These are phyloP conservation scores for Coemansia sp. DNA, from an alignment of 192 early-diverging fungal species.

Conservation along the genomic window DNA sequence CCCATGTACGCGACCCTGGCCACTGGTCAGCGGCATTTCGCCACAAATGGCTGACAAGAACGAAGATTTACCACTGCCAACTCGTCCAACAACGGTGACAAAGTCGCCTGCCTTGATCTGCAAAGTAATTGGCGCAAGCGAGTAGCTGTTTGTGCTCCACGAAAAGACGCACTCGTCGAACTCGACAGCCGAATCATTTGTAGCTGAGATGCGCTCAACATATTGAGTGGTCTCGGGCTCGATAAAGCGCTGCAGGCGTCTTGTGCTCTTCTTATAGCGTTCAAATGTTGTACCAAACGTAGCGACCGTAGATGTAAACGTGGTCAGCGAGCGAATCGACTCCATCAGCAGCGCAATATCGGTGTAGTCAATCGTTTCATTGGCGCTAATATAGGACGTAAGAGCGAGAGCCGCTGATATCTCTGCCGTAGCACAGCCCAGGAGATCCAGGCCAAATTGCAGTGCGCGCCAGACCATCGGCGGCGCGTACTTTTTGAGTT, in stretches of 20 bases:
- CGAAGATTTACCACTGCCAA: slow-evolving; percentile 79
- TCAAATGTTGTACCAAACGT: background rate
- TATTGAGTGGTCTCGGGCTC: background rate
- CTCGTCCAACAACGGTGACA: slow-evolving; percentile 80
- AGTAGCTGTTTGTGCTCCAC: slow-evolving; percentile 43
- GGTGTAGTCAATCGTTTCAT: slow-evolving; percentile 15
- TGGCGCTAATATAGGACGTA: slow-evolving; percentile 55
- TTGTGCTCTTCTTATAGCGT: too few species aligned
- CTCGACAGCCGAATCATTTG: background rate
- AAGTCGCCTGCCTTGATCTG: slow-evolving; percentile 67
- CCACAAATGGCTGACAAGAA: slow-evolving; percentile 71
- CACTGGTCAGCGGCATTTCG: slow-evolving; percentile 79
- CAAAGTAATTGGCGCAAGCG: slow-evolving; percentile 64
- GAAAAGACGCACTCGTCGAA: slow-evolving; percentile 30
- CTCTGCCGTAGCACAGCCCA: slow-evolving; percentile 51
- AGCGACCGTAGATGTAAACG: slow-evolving; percentile 11
- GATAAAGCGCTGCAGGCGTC: slow-evolving; percentile 4
- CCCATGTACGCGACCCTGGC: slow-evolving; percentile 71
- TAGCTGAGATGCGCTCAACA: background rate
- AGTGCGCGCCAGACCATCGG: slow-evolving; percentile 33
- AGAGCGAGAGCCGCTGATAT: slow-evolving; percentile 62
- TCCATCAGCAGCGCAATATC: slow-evolving; percentile 21
- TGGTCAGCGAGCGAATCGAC: slow-evolving; percentile 29
- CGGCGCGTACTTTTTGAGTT: slow-evolving; percentile 15
- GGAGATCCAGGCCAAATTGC: slow-evolving; percentile 14